Percentiles rank a stretch among this genome's conserved stretches.
These are phyloP conservation scores for Vitis amurensis DNA, from an alignment of 164 flowering plant species.

Conservation along the genomic window DNA sequence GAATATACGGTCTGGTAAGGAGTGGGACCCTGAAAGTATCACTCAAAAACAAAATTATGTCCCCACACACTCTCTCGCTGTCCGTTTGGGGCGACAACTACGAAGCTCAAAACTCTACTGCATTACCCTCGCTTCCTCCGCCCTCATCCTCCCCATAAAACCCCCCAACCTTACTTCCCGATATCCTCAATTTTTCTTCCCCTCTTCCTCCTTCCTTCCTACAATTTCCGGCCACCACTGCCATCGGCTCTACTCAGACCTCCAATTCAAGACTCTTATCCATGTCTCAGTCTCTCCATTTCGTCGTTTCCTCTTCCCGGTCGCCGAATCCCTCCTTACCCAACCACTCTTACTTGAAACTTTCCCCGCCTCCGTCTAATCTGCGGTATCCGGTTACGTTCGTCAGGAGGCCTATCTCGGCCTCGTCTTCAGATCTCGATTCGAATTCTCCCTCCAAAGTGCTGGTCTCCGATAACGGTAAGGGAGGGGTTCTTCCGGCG, in stretches of 20 bases:
- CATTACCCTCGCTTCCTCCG: background rate
- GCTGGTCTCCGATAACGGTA: constrained; percentile 17
- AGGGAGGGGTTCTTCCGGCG: background rate
- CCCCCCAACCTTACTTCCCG: background rate
- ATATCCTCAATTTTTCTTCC: background rate
- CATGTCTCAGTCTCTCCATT: constrained; percentile 14
- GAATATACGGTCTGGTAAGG: no score
- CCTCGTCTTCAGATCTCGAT: constrained; percentile 27
- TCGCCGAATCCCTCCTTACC: constrained; percentile 19
- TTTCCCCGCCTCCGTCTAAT: constrained; percentile 8
- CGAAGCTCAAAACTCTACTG: background rate
- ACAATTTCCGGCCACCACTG: background rate
- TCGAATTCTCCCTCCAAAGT: constrained; percentile 20
- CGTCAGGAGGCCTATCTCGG: constrained; percentile 15
- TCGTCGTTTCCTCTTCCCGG: constrained; percentile 23
- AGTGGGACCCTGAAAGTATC: no score
- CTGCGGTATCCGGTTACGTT: constrained; percentile 16
- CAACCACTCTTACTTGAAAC: constrained; percentile 10
- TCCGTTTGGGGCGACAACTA: background rate
- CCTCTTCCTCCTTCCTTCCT: no score
- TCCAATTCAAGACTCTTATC: background rate
- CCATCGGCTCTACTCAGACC: background rate
- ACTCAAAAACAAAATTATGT: background rate
- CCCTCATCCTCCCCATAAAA: background rate
- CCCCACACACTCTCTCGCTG: background rate